Evolutionary conservation across 2,329 filamentous ascomycete species (phyloP).

Genomic region (Tolypocladium album): DNA sequence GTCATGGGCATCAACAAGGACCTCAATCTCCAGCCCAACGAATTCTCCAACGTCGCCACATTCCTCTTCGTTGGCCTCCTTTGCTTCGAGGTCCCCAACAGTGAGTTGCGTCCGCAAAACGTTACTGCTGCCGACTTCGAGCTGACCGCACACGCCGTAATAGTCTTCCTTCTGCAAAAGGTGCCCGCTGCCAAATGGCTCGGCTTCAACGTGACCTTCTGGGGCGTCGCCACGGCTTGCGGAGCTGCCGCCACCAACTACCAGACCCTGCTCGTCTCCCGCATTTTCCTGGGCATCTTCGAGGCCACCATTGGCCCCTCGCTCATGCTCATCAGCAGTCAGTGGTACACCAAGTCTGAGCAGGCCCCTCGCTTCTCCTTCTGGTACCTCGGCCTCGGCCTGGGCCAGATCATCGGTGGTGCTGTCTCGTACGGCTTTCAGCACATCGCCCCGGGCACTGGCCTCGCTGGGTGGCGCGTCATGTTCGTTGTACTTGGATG

Average conservation of each 20-base stretch:
- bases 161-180: slow-evolving; percentile 47
- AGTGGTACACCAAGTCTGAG: slow-evolving; percentile 53
- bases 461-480: slow-evolving; percentile 55
- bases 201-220: slow-evolving; percentile 44
- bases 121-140: neutral
- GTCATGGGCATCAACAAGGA: slow-evolving; percentile 53
- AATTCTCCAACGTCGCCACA: slow-evolving; percentile 52
- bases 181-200: slow-evolving; percentile 52
- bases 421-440: slow-evolving; percentile 54
- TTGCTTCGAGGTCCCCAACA: slow-evolving; percentile 48
- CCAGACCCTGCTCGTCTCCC: slow-evolving; percentile 38
- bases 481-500: slow-evolving; percentile 59
- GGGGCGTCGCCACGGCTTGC: slow-evolving; percentile 45
- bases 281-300: slow-evolving; percentile 50
- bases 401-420: slow-evolving; percentile 51
- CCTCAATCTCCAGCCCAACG: slow-evolving; percentile 41
- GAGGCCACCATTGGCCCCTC: slow-evolving; percentile 50
- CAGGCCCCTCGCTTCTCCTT: slow-evolving; percentile 48
- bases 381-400: slow-evolving; percentile 50
- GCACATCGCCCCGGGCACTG: slow-evolving; percentile 38
- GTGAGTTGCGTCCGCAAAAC: slow-evolving; percentile 18
- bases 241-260: slow-evolving; percentile 44
- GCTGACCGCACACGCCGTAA: neutral
- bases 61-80: slow-evolving; percentile 53
- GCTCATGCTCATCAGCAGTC: slow-evolving; percentile 48